Evolutionary conservation across 2,329 filamentous ascomycete species (phyloP), one percentile per base, ranked within the genome.

Genomic region (Pseudocercospora macadamiae): DNA sequence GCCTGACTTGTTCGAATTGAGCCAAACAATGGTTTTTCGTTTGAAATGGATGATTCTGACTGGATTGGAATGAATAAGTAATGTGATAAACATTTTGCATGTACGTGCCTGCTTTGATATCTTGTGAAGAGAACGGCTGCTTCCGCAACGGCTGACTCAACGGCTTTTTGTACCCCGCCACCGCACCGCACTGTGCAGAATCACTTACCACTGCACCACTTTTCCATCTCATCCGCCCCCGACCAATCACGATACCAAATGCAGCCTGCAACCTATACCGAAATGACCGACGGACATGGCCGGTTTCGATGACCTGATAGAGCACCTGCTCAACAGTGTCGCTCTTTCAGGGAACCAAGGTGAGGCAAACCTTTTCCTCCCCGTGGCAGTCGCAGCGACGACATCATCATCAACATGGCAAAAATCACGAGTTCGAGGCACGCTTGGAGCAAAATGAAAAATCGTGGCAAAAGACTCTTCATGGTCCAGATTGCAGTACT

Each of bases 321-420:
- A 86, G 68, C 82, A 79, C 72, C 68, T 87, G 56, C 75, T 87
- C 48, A 79, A 81, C 60, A 81, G 85, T 71, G 80, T 87, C 70
- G 84, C 84, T 21, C 77, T 86, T 47, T 80, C 79, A 64, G 84
- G 84, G 63, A 77, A 78, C 53, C 76, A 80, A 78, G 85, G 85
- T 86, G 76, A 67, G 82, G 77, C 30, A 48, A 51, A 36, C 16
- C 56, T 45, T 56, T 53, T 54, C 36, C 26, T 28, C 45, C 34
- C 6, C 34, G 32, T 26, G 19, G 28, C 12, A 34, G 25, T 18
- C 19, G 19, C 39, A 26, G 52, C 51, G 42, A 12, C 34, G 16
- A 18, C 16, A 12, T 8, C 47, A 9, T 12, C 14, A 14, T 16
- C 36, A 8, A 44, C n/a, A 23, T 18, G 16, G 56, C 37, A 19